Evolutionary conservation across 164 flowering plant species (phyloP), one percentile per base, ranked within the genome.

Genomic region (Brasenia schreberi): DNA sequence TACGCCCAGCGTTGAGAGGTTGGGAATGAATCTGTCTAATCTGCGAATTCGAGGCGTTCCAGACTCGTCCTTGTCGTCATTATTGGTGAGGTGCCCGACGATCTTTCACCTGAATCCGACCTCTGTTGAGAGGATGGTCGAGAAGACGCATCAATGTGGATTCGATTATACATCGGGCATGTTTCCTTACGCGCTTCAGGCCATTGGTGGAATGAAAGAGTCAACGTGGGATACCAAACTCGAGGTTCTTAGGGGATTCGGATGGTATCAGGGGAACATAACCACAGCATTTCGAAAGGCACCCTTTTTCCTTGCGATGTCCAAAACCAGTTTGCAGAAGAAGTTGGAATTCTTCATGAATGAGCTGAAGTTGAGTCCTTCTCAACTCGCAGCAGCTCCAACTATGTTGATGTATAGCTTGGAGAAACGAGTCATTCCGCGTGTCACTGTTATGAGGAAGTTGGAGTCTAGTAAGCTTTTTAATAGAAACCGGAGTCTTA

Each of bases 291-390:
- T 72, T 45, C 53, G 43, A 43, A 68, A 49, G 42, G n/a, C 42
- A 14, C 75, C 75, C 14, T 6, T 43, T 43, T 60, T 45, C 19
- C 18, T 72, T 61, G 5, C 17, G 61, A 11, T 19, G 27, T 72
- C 71, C 23, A 71, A 68, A 64, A 18, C 33, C 18, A 72, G 68
- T 18, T 43, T 68, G 17, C 49, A 60, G n/a, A 39, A 14, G 6
- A 63, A 56, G 18, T 64, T 69, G 71, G 67, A 58, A 39, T 69
- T 64, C 67, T 69, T n/a, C 44, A 58, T 44, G 70, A 67, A 67
- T 7, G 59, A 61, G 18, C 64, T 67, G 59, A 61, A 61, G 6
- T 69, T 59, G 63, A 43, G 59, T 19, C 12, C 53, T 5, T 56
- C 64, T 59, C 7, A 11, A 18, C 0, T 70, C 39, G 63, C 61